Conservation (phyloP, 768 basidiomycete genomes). For the Trametes cubensis region DNA sequence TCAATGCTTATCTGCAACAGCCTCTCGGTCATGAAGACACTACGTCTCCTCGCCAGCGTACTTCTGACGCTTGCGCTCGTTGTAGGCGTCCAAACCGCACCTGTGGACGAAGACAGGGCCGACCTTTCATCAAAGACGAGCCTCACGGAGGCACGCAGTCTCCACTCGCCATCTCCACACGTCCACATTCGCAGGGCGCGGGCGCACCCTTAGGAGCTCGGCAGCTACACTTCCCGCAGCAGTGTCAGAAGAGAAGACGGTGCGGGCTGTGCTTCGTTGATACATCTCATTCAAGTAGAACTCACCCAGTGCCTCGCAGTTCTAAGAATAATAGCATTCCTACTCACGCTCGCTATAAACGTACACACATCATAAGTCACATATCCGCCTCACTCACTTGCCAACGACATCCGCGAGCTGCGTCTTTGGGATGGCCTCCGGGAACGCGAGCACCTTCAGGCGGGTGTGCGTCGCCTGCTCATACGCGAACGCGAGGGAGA, state of each 20-base stretch:
- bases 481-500: slow-evolving; percentile 49
- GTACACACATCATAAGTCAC: not conserved
- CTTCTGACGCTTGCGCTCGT: not conserved
- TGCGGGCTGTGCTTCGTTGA: too few relatives aligned
- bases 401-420: slow-evolving; percentile 44
- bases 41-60: not conserved
- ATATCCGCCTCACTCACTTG: not conserved
- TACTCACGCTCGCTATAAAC: not conserved
- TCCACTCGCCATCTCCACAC: not conserved
- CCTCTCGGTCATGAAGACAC: too few relatives aligned
- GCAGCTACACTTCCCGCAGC: not conserved
- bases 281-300: too few relatives aligned
- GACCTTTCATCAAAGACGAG: too few relatives aligned
- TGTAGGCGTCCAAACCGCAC: not conserved
- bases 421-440: slow-evolving; percentile 58
- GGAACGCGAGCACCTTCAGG: slow-evolving; percentile 49
- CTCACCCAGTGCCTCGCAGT: not conserved
- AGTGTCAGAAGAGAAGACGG: too few relatives aligned
- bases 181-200: slow-evolving; percentile 2
- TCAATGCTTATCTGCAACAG: too few relatives aligned
- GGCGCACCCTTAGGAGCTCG: slow-evolving; percentile 1
- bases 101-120: not conserved
- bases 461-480: slow-evolving; percentile 61
- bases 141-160: not conserved
- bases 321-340: not conserved